Conservation (phyloP, 2,329 filamentous ascomycete genomes). For the Paraphaeosphaeria sporulosa region DNA sequence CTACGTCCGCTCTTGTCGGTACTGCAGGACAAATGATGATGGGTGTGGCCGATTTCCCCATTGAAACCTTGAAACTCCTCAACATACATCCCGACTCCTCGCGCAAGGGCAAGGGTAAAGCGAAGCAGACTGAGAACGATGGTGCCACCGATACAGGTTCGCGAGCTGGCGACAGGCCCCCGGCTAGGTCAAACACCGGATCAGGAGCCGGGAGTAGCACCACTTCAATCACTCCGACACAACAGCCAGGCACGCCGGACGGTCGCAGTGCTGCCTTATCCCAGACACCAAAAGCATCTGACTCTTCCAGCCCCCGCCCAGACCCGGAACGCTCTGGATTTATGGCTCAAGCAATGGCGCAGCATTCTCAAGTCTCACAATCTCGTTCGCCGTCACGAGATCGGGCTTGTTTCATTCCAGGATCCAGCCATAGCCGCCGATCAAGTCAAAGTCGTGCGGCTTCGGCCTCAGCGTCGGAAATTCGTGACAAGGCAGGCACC, state of each 20-base stretch:
- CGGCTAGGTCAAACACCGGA: conserved; percentile 22
- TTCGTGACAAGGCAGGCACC: conserved; percentile 26
- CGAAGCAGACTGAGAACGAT: conserved; percentile 16
- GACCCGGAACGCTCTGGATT: conserved; percentile 33
- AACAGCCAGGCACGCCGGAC: conserved; percentile 15
- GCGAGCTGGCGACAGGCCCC: conserved; percentile 21
- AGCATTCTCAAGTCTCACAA: conserved; percentile 35
- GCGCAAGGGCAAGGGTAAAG: conserved; percentile 39
- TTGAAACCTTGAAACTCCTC: conserved; percentile 60
- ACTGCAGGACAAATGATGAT: conserved; percentile 83
- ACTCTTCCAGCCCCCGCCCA: conserved; percentile 14
- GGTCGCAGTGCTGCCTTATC: not conserved
- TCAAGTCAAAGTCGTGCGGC: conserved; percentile 22
- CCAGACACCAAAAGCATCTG: conserved; percentile 3
- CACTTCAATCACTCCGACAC: conserved; percentile 27
- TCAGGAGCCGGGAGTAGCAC: conserved; percentile 28
- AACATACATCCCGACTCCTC: conserved; percentile 52
- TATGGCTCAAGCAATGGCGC: conserved; percentile 43
- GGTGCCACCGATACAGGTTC: conserved; percentile 18
- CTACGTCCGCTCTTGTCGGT: conserved; percentile 78
- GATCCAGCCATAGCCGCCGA: conserved; percentile 13
- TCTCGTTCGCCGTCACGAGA: conserved; percentile 36
- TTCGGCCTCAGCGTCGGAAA: conserved; percentile 28
- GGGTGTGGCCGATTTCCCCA: conserved; percentile 77
- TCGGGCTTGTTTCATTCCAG: conserved; percentile 8